Percentiles rank a stretch among this genome's conserved stretches.
Conservation (phyloP, 2,329 filamentous ascomycete species). For the Hymenoscyphus scutula region DNA sequence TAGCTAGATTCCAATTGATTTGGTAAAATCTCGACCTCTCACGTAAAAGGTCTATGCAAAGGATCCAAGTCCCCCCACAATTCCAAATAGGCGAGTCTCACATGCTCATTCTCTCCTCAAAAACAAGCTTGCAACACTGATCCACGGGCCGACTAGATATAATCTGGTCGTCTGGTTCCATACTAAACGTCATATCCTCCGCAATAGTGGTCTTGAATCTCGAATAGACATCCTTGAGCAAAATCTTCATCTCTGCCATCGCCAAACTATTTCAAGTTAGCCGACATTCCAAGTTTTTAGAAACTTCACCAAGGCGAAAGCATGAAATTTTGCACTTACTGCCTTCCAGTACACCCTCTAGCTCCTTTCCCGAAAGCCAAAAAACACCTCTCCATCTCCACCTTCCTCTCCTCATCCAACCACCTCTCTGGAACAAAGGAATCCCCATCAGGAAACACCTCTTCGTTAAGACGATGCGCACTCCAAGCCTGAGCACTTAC, state of each 20-base stretch:
- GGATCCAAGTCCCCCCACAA: no score
- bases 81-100: no score
- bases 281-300: background rate
- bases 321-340: constrained; percentile 48
- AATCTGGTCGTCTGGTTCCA: constrained; percentile 65
- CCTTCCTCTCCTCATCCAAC: constrained; percentile 75
- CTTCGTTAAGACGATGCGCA: constrained; percentile 55
- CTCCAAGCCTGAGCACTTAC: constrained; percentile 63
- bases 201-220: constrained; percentile 50
- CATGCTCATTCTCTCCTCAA: constrained; percentile 15
- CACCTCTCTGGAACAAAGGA: constrained; percentile 78
- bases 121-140: constrained; percentile 53
- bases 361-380: constrained; percentile 67
- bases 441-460: constrained; percentile 77
- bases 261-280: constrained; percentile 44
- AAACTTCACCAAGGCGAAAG: background rate
- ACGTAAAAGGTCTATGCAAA: no score
- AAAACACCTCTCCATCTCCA: constrained; percentile 61
- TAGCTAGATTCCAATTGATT: no score
- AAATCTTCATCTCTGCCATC: constrained; percentile 63
- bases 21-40: no score
- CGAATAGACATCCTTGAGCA: constrained; percentile 60
- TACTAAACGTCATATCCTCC: constrained; percentile 53
- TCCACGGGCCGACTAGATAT: constrained; percentile 62
- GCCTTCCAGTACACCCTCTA: constrained; percentile 63